These are phyloP conservation scores for Effrenium voratum DNA, from an alignment of 73 alveolate genomes.

Conservation along the genomic window DNA sequence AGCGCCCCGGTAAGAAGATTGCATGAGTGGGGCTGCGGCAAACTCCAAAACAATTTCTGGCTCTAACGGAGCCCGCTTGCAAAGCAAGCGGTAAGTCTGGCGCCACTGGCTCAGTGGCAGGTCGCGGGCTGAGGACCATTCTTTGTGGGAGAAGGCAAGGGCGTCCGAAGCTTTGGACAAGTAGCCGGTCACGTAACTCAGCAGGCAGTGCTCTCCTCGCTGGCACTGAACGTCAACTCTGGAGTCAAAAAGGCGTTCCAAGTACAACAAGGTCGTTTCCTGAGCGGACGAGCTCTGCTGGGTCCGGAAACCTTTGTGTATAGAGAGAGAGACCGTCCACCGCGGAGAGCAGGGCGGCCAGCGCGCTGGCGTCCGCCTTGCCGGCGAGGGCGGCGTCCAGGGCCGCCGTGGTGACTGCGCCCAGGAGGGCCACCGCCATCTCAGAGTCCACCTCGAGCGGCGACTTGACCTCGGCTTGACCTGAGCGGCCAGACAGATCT, in stretches of 20 bases:
- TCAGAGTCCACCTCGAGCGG: background rate
- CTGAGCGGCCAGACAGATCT: background rate
- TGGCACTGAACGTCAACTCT: constrained; percentile 37
- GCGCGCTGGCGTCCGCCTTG: too few relatives aligned
- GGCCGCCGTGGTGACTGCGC: too few relatives aligned
- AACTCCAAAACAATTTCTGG: constrained; percentile 20
- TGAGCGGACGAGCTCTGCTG: too few relatives aligned
- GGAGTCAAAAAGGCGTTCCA: background rate
- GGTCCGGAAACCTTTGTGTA: too few relatives aligned
- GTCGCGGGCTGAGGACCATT: background rate
- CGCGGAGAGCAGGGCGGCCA: too few relatives aligned
- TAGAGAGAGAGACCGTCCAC: too few relatives aligned
- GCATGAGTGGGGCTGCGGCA: constrained; percentile 13
- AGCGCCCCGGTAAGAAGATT: background rate
- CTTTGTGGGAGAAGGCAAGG: background rate
- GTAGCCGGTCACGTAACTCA: constrained; percentile 40
- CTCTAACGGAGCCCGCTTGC: background rate
- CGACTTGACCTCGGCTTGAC: background rate
- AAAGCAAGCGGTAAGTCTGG: constrained; percentile 15
- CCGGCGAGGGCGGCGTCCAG: too few relatives aligned
- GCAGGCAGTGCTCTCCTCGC: background rate
- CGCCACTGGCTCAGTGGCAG: background rate
- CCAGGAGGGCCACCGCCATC: too few relatives aligned
- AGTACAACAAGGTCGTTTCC: too few relatives aligned
- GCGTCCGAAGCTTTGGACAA: constrained; percentile 17